These are phyloP conservation scores for Fragaria ananassa DNA, from an alignment of 306 rosid genomes.

Conservation along the genomic window DNA sequence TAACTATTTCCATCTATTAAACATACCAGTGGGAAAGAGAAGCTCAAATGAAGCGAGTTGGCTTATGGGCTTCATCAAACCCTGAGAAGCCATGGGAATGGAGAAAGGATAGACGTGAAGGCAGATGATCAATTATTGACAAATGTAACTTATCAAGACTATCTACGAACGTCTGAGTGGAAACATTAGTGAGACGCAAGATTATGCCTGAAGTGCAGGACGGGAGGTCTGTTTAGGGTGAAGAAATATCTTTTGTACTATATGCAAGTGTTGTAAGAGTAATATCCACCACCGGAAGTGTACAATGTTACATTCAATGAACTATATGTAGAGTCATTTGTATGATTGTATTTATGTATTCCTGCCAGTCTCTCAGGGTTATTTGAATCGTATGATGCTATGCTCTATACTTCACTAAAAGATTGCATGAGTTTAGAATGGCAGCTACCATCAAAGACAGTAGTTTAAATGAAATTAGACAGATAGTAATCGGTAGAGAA, in stretches of 20 bases:
- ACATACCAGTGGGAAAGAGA: constrained; percentile 66
- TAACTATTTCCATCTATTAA: background rate
- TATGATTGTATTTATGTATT: background rate
- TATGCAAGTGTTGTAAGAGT: background rate
- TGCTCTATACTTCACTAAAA: background rate
- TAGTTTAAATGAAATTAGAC: too few species aligned
- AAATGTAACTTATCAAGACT: background rate
- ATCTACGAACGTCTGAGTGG: background rate
- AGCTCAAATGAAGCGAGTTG: constrained; percentile 62
- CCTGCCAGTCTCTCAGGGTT: too few species aligned
- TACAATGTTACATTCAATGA: background rate
- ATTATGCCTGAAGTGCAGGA: background rate
- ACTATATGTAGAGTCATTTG: background rate
- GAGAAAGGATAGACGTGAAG: constrained; percentile 57
- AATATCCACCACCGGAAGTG: background rate
- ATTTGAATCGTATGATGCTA: background rate
- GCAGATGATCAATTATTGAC: constrained; percentile 8
- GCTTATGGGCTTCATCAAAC: constrained; percentile 82
- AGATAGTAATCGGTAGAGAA: too few species aligned
- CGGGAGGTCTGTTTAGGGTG: background rate
- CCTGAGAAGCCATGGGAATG: constrained; percentile 99
- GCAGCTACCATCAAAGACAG: background rate
- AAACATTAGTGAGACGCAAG: background rate
- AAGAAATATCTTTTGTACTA: background rate
- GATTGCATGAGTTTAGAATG: too few species aligned